These are phyloP conservation scores for Carex parvula DNA, from an alignment of 176 grass and related monocot genomes.

Conservation along the genomic window DNA sequence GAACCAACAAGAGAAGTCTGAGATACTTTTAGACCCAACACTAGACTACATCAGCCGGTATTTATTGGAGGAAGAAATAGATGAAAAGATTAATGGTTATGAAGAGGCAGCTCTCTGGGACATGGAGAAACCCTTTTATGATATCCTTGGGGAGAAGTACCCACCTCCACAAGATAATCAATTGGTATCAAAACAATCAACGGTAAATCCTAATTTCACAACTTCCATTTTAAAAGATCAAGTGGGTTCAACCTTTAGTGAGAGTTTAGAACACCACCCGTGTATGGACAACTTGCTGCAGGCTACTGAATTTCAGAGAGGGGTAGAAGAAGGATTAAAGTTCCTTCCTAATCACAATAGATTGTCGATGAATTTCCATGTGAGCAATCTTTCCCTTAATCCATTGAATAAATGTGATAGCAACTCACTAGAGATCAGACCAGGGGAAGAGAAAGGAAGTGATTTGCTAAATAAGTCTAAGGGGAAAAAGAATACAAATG, in stretches of 20 bases:
- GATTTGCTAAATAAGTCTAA: not conserved
- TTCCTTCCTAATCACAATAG: constrained; percentile 37
- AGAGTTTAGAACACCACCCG: too few species aligned
- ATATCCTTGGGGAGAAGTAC: constrained; percentile 36
- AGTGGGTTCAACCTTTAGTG: not conserved
- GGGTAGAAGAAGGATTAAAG: constrained; percentile 42
- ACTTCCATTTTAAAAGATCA: not conserved
- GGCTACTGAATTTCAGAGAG: constrained; percentile 25
- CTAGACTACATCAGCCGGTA: constrained; percentile 36
- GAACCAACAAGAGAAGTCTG: not conserved
- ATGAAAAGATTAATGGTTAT: constrained; percentile 30
- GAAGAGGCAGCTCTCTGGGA: constrained; percentile 20
- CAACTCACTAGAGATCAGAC: not conserved
- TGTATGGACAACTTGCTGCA: not conserved
- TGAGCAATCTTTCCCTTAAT: not conserved
- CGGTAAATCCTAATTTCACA: not conserved
- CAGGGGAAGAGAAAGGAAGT: not conserved
- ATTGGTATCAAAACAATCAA: not conserved
- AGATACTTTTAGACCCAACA: not conserved
- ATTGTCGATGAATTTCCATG: not conserved
- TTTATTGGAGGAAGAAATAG: constrained; percentile 49
- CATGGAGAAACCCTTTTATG: constrained; percentile 37
- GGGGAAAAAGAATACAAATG: constrained; percentile 10
- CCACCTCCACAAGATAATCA: not conserved
- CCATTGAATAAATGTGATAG: not conserved